Base-by-base conservation (phyloP, 176 grass and related monocot species). In the Zoysia pacifica region DNA sequence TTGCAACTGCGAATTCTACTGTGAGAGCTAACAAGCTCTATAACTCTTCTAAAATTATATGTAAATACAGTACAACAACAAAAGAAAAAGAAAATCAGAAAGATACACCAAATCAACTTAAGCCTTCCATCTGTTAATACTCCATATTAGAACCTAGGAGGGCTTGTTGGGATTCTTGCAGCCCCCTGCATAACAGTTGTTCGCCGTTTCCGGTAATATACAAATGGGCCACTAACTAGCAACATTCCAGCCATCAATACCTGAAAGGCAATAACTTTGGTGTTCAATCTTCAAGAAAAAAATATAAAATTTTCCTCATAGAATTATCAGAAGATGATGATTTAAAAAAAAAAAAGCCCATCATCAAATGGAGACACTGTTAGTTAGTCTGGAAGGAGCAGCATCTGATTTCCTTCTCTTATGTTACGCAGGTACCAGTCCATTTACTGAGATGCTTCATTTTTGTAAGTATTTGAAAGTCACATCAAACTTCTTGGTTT, bases 161-260 rank as follows among this genome's bases (percentile, higher is more conserved):
- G 52, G 65, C 83, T 97, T 47, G 85, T 92, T 59, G 91, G 88
- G 48, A 93, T 90, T 75, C 87, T 89, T 76, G 79, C 62, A 84
- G 80, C 82, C n/a, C 89, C 94, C 62, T 93, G 91, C 82, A 92
- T 90, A 18, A 77, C 0, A 62, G 41, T 52, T 37, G 80, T 69
- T n/a, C 71, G 85, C 6, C 74, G 86, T 85, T 92, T 90, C 62
- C 91, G 76, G 41, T 87, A 81, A 69, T 97, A 92, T 52, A 97
- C 87, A 18, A 97, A 79, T 38, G 94, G 83, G 13, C 94, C 91
- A 35, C 89, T 97, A 73, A 94, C 74, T 62, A 97, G 49, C 79
- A 97, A 68, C 85, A 97, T 90, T 12, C 89, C 91, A 18, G 83
- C 69, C 87, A 94, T 97, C 10, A 97, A 36, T 38, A 97, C 89